Evolutionary conservation across 495 filamentous ascomycete genomes (phyloP).

Genomic region (Durotheca rogersii): DNA sequence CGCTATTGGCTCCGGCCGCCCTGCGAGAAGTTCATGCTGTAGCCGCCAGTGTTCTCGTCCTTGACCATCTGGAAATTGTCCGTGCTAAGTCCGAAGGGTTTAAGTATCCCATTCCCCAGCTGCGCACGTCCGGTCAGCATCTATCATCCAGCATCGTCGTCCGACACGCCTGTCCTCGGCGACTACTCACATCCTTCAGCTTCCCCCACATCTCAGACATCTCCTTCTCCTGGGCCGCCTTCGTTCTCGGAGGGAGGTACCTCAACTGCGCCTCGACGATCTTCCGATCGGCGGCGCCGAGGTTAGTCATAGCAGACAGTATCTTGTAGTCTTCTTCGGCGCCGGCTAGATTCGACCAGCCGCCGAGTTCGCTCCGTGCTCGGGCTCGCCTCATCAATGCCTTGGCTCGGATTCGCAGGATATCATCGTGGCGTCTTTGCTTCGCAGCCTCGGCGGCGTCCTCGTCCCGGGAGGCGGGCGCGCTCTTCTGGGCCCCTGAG

Average conservation of each 20-base stretch:
- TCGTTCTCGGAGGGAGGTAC: slow-evolving; percentile 63
- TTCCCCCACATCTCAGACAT: slow-evolving; percentile 96
- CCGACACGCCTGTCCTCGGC: background rate
- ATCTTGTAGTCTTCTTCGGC: slow-evolving; percentile 75
- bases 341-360: slow-evolving; percentile 79
- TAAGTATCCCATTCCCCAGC: slow-evolving; percentile 87
- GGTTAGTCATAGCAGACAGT: slow-evolving; percentile 54
- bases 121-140: slow-evolving; percentile 32
- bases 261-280: slow-evolving; percentile 65
- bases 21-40: slow-evolving; percentile 81
- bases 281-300: slow-evolving; percentile 63
- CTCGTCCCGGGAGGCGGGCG: slow-evolving; percentile 44
- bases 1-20: slow-evolving; percentile 14
- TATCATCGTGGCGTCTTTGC: slow-evolving; percentile 54
- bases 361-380: slow-evolving; percentile 66
- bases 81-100: slow-evolving; percentile 89
- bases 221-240: slow-evolving; percentile 78
- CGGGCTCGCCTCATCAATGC: slow-evolving; percentile 81
- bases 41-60: slow-evolving; percentile 84
- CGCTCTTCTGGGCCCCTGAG: slow-evolving; percentile 51
- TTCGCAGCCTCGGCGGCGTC: slow-evolving; percentile 31
- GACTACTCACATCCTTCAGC: slow-evolving; percentile 70
- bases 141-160: no score
- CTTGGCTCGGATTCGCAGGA: slow-evolving; percentile 79
- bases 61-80: slow-evolving; percentile 92